These are phyloP conservation scores for Erucastrum elatum DNA, from an alignment of 345 rosid genomes.

Conservation along the genomic window DNA sequence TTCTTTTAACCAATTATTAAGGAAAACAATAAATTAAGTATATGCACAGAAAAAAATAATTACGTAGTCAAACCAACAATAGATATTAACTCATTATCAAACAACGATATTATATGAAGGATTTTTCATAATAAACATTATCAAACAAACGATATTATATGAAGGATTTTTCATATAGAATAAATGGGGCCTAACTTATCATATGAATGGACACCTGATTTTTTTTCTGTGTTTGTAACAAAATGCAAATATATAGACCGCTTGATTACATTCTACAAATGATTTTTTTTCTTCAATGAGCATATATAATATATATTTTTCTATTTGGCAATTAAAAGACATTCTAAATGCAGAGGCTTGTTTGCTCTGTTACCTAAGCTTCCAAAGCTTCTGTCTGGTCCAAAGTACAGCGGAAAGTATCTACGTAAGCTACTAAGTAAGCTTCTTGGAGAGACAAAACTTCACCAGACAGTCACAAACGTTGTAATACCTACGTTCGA, in stretches of 20 bases:
- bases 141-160: constrained; percentile 3
- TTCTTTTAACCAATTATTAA: background rate
- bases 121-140: background rate
- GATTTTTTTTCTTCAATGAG: background rate
- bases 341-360: constrained; percentile 40
- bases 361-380: constrained; percentile 39
- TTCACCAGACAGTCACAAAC: constrained; percentile 62
- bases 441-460: constrained; percentile 42
- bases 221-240: background rate
- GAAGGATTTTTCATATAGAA: background rate
- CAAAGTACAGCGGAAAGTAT: constrained; percentile 68
- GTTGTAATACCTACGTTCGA: constrained; percentile 72
- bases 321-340: background rate
- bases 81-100: background rate
- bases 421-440: constrained; percentile 40
- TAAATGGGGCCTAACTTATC: background rate
- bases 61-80: background rate
- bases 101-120: background rate
- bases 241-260: background rate
- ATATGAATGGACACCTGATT: background rate
- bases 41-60: background rate
- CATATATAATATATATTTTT: background rate
- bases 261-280: background rate
- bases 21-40: background rate
- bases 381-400: constrained; percentile 54